These are phyloP conservation scores for Aquilaria sinensis DNA, from an alignment of 345 rosid genomes.

Conservation along the genomic window DNA sequence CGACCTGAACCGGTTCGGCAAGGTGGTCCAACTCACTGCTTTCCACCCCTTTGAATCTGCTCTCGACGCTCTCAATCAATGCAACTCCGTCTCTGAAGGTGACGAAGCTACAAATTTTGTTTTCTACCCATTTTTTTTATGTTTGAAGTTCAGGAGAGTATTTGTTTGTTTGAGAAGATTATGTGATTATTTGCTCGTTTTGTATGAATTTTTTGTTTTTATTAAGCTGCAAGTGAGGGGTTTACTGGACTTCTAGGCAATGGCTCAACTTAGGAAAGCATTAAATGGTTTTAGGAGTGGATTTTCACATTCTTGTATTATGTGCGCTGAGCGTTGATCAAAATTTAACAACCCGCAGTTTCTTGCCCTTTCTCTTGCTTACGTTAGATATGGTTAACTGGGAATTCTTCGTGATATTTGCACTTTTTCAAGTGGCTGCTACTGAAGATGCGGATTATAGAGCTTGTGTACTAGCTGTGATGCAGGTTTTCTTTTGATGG, in stretches of 20 bases:
- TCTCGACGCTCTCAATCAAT: constrained; percentile 58
- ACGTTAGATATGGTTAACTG: too few species aligned
- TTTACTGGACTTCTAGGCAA: not conserved
- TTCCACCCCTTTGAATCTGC: constrained; percentile 57
- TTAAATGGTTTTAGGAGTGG: too few species aligned
- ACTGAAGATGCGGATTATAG: not conserved
- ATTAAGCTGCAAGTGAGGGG: not conserved
- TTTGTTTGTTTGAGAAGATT: too few species aligned
- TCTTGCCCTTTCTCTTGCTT: too few species aligned
- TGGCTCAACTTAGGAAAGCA: too few species aligned
- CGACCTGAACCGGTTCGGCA: constrained; percentile 63
- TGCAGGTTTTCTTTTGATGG: not conserved
- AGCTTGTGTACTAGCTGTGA: not conserved
- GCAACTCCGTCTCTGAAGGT: constrained; percentile 80
- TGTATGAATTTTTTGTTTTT: not conserved
- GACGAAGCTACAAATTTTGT: not conserved
- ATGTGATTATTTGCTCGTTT: not conserved
- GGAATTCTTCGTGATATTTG: too few species aligned
- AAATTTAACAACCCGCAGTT: too few species aligned
- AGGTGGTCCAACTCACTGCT: constrained; percentile 61
- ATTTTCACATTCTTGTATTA: too few species aligned
- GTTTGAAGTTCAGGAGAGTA: too few species aligned
- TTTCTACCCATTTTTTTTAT: too few species aligned
- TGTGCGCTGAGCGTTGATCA: too few species aligned
- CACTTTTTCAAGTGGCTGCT: too few species aligned